Base-by-base conservation (phyloP, 2,329 filamentous ascomycete species). In the Fusarium camptoceras region DNA sequence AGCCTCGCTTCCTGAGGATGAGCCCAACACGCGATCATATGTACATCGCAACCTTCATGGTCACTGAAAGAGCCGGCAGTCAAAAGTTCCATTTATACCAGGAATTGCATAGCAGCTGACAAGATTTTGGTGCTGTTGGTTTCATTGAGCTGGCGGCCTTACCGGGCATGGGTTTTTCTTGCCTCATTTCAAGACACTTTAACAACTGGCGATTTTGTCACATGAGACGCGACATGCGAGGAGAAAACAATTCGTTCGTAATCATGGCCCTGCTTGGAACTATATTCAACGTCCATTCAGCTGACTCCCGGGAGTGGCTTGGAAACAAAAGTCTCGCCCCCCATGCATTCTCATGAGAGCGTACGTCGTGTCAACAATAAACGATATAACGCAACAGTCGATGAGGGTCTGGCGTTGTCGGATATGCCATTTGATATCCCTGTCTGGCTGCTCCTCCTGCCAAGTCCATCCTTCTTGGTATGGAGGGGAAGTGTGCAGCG, bases 1-100 rank as follows among this genome's bases (percentile, higher is more conserved):
- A 86, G 84, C 55, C 78, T 89, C 5, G 75, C 76, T 24, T 79
- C 79, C 39, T 81, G 71, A 79, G 51, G 37, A 49, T 53, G 22
- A 28, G 24, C 25, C 30, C 25, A 34, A 11, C n/a, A 16, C 11
- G 12, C 16, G 27, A 24, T 25, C 15, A 30, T 27, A 16, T 16
- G n/a, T n/a, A 16, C 22, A 41, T 41, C 20, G 16, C 12, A 34
- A 34, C 8, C 12, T 46, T 24, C 20, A 55, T n/a, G 31, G 30
- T 31, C 39, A 20, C 8, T n/a, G 22, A 14, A 41, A 51, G 37
- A 41, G 25, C 34, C 42, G 25, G 34, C 24, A 27, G 24, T 25
- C 22, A 18, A 27, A 16, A 22, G 27, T 18, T 42, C 11, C 11
- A 28, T 22, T 8, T 9, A 25, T 31, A 27, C 20, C 11, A 41